Evolutionary conservation across 2,329 filamentous ascomycete genomes (phyloP).

Genomic region (Penicillium verrucosum): DNA sequence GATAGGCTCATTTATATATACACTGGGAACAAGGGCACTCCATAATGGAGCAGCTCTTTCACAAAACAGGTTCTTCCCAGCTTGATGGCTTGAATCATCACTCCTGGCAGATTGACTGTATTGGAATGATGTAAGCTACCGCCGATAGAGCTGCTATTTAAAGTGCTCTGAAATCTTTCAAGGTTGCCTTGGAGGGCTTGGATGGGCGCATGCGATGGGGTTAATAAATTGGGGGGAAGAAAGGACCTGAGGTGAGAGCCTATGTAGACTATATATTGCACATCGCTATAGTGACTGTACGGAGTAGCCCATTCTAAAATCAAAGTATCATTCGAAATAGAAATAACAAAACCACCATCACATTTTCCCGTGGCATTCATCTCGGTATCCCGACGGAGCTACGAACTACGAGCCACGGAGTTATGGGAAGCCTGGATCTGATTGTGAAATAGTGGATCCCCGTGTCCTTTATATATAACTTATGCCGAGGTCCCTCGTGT

Average conservation of each 20-base stretch:
- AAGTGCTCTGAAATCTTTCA: conserved; percentile 15
- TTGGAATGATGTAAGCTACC: not conserved
- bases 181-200: not conserved
- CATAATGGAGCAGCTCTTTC: not conserved
- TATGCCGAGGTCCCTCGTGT: not conserved
- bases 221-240: not conserved
- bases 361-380: not conserved
- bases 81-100: conserved; percentile 23
- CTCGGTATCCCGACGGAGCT: not conserved
- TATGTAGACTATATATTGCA: not conserved
- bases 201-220: not conserved
- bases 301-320: not conserved
- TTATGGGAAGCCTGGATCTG: not conserved
- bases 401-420: not conserved
- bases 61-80: not conserved
- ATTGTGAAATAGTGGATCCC: not conserved
- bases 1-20: not conserved
- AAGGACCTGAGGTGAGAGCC: not conserved
- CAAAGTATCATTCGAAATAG: not conserved
- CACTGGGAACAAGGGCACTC: not conserved
- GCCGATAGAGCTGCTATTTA: not conserved
- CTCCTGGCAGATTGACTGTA: conserved; percentile 1
- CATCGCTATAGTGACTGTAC: not conserved
- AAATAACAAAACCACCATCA: not conserved
- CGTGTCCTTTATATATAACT: not conserved